phyloP scores from a whole-genome alignment of 352 stramenopile species.

The Peronospora destructor region DNA sequence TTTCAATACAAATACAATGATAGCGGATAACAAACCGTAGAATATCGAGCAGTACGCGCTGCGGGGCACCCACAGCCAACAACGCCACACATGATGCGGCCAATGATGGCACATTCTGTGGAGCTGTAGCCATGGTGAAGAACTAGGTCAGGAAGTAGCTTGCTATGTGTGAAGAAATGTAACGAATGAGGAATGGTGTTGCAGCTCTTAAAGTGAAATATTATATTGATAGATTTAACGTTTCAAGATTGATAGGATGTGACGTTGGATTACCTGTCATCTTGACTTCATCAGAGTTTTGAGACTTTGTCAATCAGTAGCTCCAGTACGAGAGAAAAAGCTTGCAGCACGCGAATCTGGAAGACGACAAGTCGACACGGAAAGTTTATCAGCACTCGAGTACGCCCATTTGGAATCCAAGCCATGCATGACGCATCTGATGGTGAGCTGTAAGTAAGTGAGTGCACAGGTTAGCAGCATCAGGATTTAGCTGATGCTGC shows the following conservation, averaged over 20 bases:
- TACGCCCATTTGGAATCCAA: no score
- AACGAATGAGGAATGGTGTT: conserved; percentile 6
- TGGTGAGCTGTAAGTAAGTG: no score
- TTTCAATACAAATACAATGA: neutral
- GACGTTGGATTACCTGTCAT: no score
- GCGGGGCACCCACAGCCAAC: conserved; percentile 46
- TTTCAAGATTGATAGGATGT: neutral
- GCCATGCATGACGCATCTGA: no score
- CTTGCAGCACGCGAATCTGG: no score
- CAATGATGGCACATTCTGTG: conserved; percentile 38
- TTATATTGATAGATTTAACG: neutral
- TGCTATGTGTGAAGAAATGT: conserved; percentile 12
- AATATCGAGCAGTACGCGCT: conserved; percentile 47
- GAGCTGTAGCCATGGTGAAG: conserved; percentile 15
- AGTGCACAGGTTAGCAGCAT: no score
- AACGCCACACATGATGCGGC: conserved; percentile 53
- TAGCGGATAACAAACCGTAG: conserved; percentile 39
- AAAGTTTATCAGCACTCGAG: no score
- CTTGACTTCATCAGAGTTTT: no score
- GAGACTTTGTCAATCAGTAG: no score
- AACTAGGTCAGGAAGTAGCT: neutral
- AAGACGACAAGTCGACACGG: no score
- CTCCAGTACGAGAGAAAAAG: no score
- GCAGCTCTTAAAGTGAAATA: neutral
- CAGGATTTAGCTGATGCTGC: no score